Evolutionary conservation across 805 yeast genomes (phyloP).

Genomic region (Kurtzmaniella fragi): DNA sequence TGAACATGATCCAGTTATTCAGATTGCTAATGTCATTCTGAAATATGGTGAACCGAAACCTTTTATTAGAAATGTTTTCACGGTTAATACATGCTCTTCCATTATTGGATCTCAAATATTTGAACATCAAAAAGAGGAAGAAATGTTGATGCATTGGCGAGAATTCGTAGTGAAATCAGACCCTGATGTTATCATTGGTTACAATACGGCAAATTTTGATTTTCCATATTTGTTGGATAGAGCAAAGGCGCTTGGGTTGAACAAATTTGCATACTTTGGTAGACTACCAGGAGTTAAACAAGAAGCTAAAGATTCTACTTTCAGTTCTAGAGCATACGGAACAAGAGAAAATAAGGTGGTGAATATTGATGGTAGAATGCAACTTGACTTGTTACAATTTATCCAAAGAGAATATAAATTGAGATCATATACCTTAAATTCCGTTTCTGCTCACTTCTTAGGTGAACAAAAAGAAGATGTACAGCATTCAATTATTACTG

Average conservation of each 20-base stretch:
- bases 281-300: slow-evolving; percentile 65
- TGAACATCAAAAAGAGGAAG: slow-evolving; percentile 68
- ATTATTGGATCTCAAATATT: slow-evolving; percentile 91
- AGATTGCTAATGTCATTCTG: slow-evolving; percentile 92
- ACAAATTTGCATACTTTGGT: slow-evolving; percentile 81
- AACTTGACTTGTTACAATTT: slow-evolving; percentile 86
- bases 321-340: slow-evolving; percentile 94
- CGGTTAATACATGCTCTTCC: slow-evolving; percentile 85
- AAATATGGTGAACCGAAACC: slow-evolving; percentile 81
- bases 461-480: slow-evolving; percentile 98
- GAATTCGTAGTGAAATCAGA: slow-evolving; percentile 81
- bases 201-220: slow-evolving; percentile 92
- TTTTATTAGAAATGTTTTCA: slow-evolving; percentile 90
- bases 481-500: slow-evolving; percentile 94
- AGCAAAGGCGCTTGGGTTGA: slow-evolving; percentile 65
- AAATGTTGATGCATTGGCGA: slow-evolving; percentile 82
- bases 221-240: slow-evolving; percentile 88
- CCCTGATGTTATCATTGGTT: slow-evolving; percentile 96
- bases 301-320: slow-evolving; percentile 73
- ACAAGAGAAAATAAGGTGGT: slow-evolving; percentile 88
- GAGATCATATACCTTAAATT: slow-evolving; percentile 89
- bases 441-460: slow-evolving; percentile 90
- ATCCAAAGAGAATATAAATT: slow-evolving; percentile 92
- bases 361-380: slow-evolving; percentile 94
- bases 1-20: slow-evolving; percentile 88